Base-by-base conservation (phyloP, 257 asterid genomes). In the Vinca minor region DNA sequence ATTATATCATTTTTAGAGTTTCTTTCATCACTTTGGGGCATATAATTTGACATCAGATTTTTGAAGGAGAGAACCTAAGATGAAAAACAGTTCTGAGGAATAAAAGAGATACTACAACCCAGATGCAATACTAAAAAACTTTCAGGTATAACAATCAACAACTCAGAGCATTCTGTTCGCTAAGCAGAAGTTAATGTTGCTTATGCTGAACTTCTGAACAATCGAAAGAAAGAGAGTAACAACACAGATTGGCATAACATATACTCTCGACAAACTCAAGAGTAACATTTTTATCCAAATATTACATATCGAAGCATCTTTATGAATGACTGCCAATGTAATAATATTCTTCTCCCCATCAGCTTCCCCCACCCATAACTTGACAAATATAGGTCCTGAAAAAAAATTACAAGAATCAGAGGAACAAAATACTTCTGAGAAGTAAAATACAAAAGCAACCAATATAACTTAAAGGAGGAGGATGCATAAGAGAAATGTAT, bases 361-460 rank as follows among this genome's bases (percentile, higher is more conserved):
- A 69, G 76, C 73, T 62, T 83, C 93, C 60, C 95, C 95, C 68
- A 85, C 86, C 94, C 94, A 91, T 39, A 91, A 76, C 77, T 82
- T 88, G 60, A 71, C 61, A 74, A 78, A 82, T 53, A 78, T 74
- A 62, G 78, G 28, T 58, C 95, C 98, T 91, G 89, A 67, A 79
- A 77, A 75, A 45, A 71, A 62, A 66, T 60, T 63, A 59, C 12
- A 31, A 63, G 65, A 29, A 46, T 58, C 56, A 59, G 32, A 32
- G 59, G 28, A 48, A 26, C 29, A 39, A 71, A 36, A 15, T 48
- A 26, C 29, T 5, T 11, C 29, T 26, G 13, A 56, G 12, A 9
- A 23, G 32, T 9, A 10, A n/a, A n/a, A 2, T 28, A 61, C 28
- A 39, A 0, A 25, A n/a, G n/a, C 6, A 20, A 13, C 14, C 3